Evolutionary conservation across 192 early-diverging fungal genomes (phyloP).

Genomic region (Phlyctochytrium planicorne): DNA sequence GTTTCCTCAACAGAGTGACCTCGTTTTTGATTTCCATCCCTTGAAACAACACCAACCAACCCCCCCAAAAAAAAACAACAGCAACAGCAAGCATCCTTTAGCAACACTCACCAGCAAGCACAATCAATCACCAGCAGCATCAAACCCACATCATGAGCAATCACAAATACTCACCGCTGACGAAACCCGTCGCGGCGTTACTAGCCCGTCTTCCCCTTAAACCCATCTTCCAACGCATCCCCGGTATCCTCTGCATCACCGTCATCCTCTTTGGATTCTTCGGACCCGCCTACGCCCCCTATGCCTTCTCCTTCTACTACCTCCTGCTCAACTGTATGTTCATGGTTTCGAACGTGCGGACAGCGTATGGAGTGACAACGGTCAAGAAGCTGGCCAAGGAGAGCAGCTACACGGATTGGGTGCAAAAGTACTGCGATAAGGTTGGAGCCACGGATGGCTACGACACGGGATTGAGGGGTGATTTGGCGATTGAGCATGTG

Average conservation of each 20-base stretch:
- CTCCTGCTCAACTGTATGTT: slow-evolving; percentile 31
- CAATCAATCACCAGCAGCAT: too few species aligned
- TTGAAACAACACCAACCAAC: too few species aligned
- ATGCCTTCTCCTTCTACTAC: slow-evolving; percentile 26
- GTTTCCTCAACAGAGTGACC: too few species aligned
- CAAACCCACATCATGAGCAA: too few species aligned
- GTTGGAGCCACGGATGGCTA: background rate
- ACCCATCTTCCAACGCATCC: slow-evolving; percentile 34
- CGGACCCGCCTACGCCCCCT: slow-evolving; percentile 32
- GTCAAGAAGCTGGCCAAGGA: slow-evolving; percentile 11
- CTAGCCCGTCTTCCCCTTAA: too few species aligned
- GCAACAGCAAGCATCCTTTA: too few species aligned
- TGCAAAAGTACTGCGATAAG: slow-evolving; percentile 22
- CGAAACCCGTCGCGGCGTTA: too few species aligned
- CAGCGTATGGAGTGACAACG: slow-evolving; percentile 24
- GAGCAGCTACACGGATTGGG: slow-evolving; percentile 34
- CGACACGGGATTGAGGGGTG: slow-evolving; percentile 10
- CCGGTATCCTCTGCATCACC: slow-evolving; percentile 27
- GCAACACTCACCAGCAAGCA: too few species aligned
- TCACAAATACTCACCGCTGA: too few species aligned
- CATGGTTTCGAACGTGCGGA: slow-evolving; percentile 18
- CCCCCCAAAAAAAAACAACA: too few species aligned
- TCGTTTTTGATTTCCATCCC: too few species aligned
- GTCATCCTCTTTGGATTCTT: slow-evolving; percentile 22
- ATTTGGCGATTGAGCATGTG: slow-evolving; percentile 35